Base-by-base conservation (phyloP, 108 stramenopile species). In the Nitzschia inconspicua region DNA sequence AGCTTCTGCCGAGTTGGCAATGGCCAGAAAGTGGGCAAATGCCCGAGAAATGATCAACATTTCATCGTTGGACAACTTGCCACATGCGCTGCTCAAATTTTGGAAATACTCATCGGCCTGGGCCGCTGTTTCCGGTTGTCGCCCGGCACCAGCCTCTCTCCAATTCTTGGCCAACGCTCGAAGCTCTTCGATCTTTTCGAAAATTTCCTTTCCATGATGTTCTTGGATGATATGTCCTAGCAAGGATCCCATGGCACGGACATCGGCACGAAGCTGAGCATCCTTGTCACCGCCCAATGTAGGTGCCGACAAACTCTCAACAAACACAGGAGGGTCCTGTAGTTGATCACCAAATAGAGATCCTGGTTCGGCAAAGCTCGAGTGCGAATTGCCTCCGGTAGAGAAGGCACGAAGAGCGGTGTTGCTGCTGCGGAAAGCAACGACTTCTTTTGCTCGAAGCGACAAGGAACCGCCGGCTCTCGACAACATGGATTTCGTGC, bases 1-100 rank as follows among this genome's bases (percentile, higher is more conserved):
- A 0, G 58, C 61, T 77, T 94, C 92, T 39, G 88, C 88, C 8
- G 86, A 84, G 70, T 94, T 94, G 42, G 89, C 93, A 55, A 89
- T 77, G 24, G 84, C 86, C 61, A 88, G 71, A 62, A 89, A 90
- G 48, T 88, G 86, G 25, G 88, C 78, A 57, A 94, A 90, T 16
- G 88, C 84, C 4, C 93, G 63, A 8, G 77, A 71, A 52, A 90
- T 63, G 11, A 63, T 58, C 27, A 77, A 66, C n/a, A 90, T 57
- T 55, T 94, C 90, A 26, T 73, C 68, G 28, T 83, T 70, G 16
- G 56, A 56, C 10, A 92, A 59, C 2, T 62, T 55, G n/a, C 66
- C 31, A 0, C 68, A 82, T 32, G 63, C 71, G 9, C 61, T 34
- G 5, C 66, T 78, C 76, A 92, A 70, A 23, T 72, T 51, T 10